Evolutionary conservation across 2,329 filamentous ascomycete species (phyloP).

Genomic region (Alternaria sp.): DNA sequence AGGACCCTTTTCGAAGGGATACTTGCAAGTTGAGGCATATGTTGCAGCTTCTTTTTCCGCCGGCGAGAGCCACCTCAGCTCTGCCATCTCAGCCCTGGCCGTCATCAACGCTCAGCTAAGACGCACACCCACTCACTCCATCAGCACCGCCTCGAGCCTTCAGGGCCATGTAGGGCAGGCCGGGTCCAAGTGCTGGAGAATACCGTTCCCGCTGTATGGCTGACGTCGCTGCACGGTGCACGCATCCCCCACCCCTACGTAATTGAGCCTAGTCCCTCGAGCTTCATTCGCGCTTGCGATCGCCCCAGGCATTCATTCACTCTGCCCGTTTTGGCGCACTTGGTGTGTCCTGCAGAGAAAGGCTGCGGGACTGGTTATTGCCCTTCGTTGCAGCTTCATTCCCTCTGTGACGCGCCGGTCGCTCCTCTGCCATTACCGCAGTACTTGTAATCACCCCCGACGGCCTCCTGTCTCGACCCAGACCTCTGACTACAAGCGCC

Average conservation of each 20-base stretch:
- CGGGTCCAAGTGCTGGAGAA: constrained; percentile 16
- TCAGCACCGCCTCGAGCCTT: neutral
- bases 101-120: constrained; percentile 11
- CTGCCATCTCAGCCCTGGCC: constrained; percentile 2
- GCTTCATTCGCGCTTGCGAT: constrained; percentile 34
- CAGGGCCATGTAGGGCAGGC: constrained; percentile 17
- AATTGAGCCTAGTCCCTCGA: constrained; percentile 29
- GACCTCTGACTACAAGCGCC: constrained; percentile 12
- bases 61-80: constrained; percentile 2
- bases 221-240: constrained; percentile 20
- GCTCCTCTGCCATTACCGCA: constrained; percentile 28
- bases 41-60: constrained; percentile 11
- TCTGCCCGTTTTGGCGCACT: constrained; percentile 29
- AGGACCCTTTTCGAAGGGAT: constrained; percentile 1
- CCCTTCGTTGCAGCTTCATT: constrained; percentile 33
- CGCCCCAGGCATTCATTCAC: constrained; percentile 30
- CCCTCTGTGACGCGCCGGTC: constrained; percentile 32
- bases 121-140: constrained; percentile 2
- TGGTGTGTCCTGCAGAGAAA: constrained; percentile 27
- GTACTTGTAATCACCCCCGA: constrained; percentile 34
- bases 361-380: constrained; percentile 29
- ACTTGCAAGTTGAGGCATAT: constrained; percentile 14
- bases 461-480: constrained; percentile 25
- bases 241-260: constrained; percentile 29
- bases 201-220: constrained; percentile 18